A percentile compares a stretch with the other conserved stretches of the same genome.
These are phyloP conservation scores for Chaetomium strumarium DNA, from an alignment of 2,329 filamentous ascomycete species.

Conservation along the genomic window DNA sequence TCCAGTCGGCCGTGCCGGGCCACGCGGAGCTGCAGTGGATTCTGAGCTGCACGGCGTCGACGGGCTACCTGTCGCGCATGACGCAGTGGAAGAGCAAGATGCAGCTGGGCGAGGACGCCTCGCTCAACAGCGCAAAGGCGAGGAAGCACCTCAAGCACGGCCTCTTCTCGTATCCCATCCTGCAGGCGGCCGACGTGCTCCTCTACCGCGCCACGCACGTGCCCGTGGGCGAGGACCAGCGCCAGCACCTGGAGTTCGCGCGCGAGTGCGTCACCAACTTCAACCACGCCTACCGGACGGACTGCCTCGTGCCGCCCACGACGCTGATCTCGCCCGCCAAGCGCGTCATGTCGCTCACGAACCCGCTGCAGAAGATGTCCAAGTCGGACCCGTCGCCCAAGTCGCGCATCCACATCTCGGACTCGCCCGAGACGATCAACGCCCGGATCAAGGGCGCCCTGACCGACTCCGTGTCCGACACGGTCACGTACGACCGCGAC, in stretches of 20 bases:
- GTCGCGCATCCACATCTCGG: constrained; percentile 79
- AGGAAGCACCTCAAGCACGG: constrained; percentile 70
- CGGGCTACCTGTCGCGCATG: constrained; percentile 96
- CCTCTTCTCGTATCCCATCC: constrained; percentile 90
- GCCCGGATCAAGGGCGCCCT: constrained; percentile 66
- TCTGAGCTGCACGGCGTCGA: constrained; percentile 81
- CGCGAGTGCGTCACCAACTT: constrained; percentile 82
- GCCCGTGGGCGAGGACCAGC: constrained; percentile 92
- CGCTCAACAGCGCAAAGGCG: constrained; percentile 51
- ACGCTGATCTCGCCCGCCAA: constrained; percentile 72
- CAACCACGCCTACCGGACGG: constrained; percentile 63
- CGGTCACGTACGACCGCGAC: constrained; percentile 65
- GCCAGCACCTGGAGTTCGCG: constrained; percentile 89
- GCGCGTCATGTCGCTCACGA: constrained; percentile 81
- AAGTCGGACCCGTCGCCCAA: constrained; percentile 70
- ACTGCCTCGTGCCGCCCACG: constrained; percentile 59
- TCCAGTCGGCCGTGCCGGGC: constrained; percentile 69
- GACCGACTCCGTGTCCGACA: constrained; percentile 61
- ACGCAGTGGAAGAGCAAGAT: constrained; percentile 98
- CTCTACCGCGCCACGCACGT: constrained; percentile 90
- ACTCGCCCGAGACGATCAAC: constrained; percentile 56
- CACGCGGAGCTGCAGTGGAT: constrained; percentile 97
- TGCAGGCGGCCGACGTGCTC: constrained; percentile 91
- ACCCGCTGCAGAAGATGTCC: constrained; percentile 84
- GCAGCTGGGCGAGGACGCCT: constrained; percentile 52